Conservation (phyloP, 495 filamentous ascomycete species). For the Filosporella fistucella region DNA sequence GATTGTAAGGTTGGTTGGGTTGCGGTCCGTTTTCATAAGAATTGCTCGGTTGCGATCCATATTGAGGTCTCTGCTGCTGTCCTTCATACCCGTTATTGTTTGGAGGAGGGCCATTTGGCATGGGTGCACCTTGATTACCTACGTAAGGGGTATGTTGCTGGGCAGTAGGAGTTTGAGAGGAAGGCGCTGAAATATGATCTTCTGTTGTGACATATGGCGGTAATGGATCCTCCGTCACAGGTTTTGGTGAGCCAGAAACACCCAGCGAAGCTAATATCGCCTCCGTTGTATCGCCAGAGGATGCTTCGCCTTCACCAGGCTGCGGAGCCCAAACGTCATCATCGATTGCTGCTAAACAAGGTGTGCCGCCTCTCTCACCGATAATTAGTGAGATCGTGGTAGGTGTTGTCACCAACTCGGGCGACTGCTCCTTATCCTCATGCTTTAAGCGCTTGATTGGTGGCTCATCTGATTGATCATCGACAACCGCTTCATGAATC, state of each 20-base stretch:
- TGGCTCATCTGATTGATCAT: background rate
- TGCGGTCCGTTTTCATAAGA: background rate
- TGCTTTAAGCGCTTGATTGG: constrained; percentile 17
- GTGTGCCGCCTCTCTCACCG: constrained; percentile 15
- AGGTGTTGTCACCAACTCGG: constrained; percentile 4
- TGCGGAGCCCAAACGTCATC: constrained; percentile 26
- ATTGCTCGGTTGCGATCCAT: background rate
- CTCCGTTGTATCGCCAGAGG: constrained; percentile 20
- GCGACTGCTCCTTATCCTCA: background rate
- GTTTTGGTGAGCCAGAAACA: constrained; percentile 22
- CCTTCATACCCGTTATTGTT: too few relatives aligned
- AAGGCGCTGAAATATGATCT: background rate
- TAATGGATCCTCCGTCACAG: constrained; percentile 8
- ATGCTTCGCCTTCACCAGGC: constrained; percentile 18
- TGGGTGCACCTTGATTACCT: background rate
- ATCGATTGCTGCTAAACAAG: constrained; percentile 12
- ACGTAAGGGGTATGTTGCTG: too few relatives aligned
- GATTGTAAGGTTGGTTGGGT: background rate
- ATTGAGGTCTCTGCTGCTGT: background rate
- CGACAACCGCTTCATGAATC: background rate
- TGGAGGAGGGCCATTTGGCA: background rate
- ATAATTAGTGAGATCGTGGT: background rate
- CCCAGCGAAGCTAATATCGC: constrained; percentile 23
- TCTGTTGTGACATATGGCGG: constrained; percentile 4
- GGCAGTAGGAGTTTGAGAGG: background rate